Evolutionary conservation across 176 grass and related monocot genomes (phyloP).

Genomic region (Hyparrhenia diplandra): DNA sequence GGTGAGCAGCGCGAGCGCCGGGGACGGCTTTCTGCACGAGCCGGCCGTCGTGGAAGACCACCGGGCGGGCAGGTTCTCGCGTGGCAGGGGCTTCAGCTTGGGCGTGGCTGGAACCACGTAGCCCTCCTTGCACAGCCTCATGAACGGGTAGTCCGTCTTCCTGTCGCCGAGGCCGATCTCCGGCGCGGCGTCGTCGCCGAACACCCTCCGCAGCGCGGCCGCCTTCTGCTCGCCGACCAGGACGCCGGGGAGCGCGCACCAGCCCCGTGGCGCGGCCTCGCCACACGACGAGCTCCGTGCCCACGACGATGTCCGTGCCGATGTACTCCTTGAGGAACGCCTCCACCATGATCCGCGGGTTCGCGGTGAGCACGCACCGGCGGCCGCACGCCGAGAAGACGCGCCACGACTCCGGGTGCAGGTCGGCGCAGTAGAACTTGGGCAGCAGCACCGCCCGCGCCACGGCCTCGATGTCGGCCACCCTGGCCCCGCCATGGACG

Average conservation of each 20-base stretch:
- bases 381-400: slow-evolving; percentile 67
- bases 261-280: slow-evolving; percentile 40
- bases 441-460: slow-evolving; percentile 66
- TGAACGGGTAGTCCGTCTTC: slow-evolving; percentile 71
- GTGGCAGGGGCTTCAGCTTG: slow-evolving; percentile 17
- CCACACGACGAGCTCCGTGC: slow-evolving; percentile 52
- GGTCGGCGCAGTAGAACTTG: slow-evolving; percentile 68
- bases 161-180: slow-evolving; percentile 65
- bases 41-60: slow-evolving; percentile 77
- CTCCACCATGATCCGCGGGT: slow-evolving; percentile 81
- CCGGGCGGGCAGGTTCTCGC: slow-evolving; percentile 60
- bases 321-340: slow-evolving; percentile 71
- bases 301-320: slow-evolving; percentile 46
- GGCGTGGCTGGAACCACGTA: slow-evolving; percentile 50
- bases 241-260: slow-evolving; percentile 46
- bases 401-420: slow-evolving; percentile 77
- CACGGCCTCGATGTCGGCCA: slow-evolving; percentile 56
- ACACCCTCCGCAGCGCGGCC: slow-evolving; percentile 26
- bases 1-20: slow-evolving; percentile 58
- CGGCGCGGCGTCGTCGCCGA: slow-evolving; percentile 47
- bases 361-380: slow-evolving; percentile 75
- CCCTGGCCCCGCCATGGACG: slow-evolving; percentile 40
- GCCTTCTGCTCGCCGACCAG: slow-evolving; percentile 63
- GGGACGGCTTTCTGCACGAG: slow-evolving; percentile 61
- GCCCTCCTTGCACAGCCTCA: slow-evolving; percentile 63